Conservation (phyloP, 352 stramenopile species). For the Phytophthora fragariae region DNA sequence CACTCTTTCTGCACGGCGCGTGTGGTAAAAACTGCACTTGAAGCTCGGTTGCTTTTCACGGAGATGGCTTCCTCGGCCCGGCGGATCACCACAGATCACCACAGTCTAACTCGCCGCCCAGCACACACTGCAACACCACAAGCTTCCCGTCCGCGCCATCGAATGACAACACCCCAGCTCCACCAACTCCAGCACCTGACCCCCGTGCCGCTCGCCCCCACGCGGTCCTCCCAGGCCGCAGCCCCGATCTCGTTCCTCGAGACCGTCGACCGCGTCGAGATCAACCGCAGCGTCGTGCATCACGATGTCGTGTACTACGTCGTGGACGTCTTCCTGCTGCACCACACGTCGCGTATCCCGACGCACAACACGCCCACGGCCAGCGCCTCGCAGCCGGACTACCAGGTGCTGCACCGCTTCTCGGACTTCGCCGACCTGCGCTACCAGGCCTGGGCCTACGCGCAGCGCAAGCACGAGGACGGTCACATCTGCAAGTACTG, state of each 20-base stretch:
- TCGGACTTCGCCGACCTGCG: slow-evolving; percentile 54
- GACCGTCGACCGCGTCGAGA: slow-evolving; percentile 56
- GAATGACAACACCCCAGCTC: slow-evolving; percentile 38
- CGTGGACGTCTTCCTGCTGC: slow-evolving; percentile 65
- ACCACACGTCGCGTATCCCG: slow-evolving; percentile 63
- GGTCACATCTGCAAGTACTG: slow-evolving; percentile 52
- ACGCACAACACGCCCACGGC: slow-evolving; percentile 48
- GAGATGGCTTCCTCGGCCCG: slow-evolving; percentile 27
- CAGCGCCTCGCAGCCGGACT: slow-evolving; percentile 41
- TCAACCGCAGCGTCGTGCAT: slow-evolving; percentile 44
- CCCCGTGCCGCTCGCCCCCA: slow-evolving; percentile 65
- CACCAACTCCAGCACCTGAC: slow-evolving; percentile 65
- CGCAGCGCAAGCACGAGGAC: slow-evolving; percentile 48
- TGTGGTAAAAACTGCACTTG: neutral
- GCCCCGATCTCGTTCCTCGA: slow-evolving; percentile 47
- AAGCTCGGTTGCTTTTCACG: slow-evolving; percentile 20
- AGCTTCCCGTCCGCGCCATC: neutral
- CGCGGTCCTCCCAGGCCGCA: slow-evolving; percentile 31
- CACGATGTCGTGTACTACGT: slow-evolving; percentile 57
- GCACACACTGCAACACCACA: slow-evolving; percentile 1
- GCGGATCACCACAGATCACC: neutral
- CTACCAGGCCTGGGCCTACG: slow-evolving; percentile 50
- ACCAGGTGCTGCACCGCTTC: slow-evolving; percentile 57
- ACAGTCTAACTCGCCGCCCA: slow-evolving; percentile 17
- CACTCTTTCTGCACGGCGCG: too few species aligned